Conservation (phyloP, 352 stramenopile species). For the Phytopythium sindhum region DNA sequence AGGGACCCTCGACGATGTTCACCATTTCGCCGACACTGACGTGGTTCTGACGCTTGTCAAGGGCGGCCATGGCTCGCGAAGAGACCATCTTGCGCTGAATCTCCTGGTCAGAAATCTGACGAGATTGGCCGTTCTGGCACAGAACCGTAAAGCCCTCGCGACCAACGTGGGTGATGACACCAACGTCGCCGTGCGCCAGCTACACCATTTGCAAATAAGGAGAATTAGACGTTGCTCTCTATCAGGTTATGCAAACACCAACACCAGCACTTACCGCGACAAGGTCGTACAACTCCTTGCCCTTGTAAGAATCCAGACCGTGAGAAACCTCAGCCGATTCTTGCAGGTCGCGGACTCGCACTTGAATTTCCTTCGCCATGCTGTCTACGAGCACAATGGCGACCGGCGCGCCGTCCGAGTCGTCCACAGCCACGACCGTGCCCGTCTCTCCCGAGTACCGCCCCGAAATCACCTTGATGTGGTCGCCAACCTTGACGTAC, state of each 20-base stretch:
- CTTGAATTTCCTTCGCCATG: constrained; percentile 90
- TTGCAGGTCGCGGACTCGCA: constrained; percentile 87
- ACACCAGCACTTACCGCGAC: constrained; percentile 52
- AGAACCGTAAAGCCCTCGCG: constrained; percentile 86
- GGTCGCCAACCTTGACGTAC: constrained; percentile 89
- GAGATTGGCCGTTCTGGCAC: constrained; percentile 81
- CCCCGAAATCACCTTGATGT: constrained; percentile 90
- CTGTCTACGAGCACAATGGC: constrained; percentile 89
- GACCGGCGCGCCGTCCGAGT: constrained; percentile 75
- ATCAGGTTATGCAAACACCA: background rate
- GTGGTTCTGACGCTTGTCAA: constrained; percentile 90
- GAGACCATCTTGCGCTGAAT: constrained; percentile 88
- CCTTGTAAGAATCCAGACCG: constrained; percentile 86
- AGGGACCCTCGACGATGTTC: constrained; percentile 83
- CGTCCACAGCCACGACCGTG: constrained; percentile 86
- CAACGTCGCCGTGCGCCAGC: constrained; percentile 84
- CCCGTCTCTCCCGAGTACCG: constrained; percentile 88
- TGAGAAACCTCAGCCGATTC: constrained; percentile 88
- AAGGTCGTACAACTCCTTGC: constrained; percentile 88
- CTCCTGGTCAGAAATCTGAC: constrained; percentile 85
- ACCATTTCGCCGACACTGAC: constrained; percentile 89
- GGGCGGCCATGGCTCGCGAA: constrained; percentile 66
- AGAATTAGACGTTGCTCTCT: background rate
- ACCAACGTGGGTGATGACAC: constrained; percentile 89
- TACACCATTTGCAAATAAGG: constrained; percentile 10